phyloP scores from a whole-genome alignment of 345 rosid species.

The Rhodomyrtus tomentosa region DNA sequence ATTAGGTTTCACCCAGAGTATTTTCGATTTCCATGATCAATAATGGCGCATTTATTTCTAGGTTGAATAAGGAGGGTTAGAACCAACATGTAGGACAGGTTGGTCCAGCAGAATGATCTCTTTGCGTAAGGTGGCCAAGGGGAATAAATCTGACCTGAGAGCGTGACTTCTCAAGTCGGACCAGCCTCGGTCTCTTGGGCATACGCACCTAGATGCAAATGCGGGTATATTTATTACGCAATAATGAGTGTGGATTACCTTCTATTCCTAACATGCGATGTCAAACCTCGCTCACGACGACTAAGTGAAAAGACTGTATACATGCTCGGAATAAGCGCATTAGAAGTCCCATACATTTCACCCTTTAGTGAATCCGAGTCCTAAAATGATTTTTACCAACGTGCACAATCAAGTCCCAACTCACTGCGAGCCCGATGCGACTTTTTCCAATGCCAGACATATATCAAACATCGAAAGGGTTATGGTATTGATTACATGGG shows the following conservation, averaged over 20 bases:
- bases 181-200: not conserved
- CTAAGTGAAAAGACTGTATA: no score
- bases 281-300: not conserved
- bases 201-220: not conserved
- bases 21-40: not conserved
- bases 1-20: not conserved
- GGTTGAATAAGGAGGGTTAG: not conserved
- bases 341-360: not conserved
- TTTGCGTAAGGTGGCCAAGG: not conserved
- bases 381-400: not conserved
- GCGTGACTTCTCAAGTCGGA: not conserved
- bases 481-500: not conserved
- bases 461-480: not conserved
- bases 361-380: not conserved
- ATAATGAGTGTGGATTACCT: not conserved
- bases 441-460: not conserved
- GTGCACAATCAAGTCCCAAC: rapidly evolving
- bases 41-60: not conserved
- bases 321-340: no score
- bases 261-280: not conserved
- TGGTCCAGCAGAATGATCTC: not conserved
- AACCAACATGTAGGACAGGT: not conserved
- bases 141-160: not conserved
- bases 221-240: not conserved
- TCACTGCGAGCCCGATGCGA: not conserved